Percentiles rank a stretch among this genome's conserved stretches.
phyloP scores from a whole-genome alignment of 192 early-diverging fungal species.

The Gamsiella multidivaricata region DNA sequence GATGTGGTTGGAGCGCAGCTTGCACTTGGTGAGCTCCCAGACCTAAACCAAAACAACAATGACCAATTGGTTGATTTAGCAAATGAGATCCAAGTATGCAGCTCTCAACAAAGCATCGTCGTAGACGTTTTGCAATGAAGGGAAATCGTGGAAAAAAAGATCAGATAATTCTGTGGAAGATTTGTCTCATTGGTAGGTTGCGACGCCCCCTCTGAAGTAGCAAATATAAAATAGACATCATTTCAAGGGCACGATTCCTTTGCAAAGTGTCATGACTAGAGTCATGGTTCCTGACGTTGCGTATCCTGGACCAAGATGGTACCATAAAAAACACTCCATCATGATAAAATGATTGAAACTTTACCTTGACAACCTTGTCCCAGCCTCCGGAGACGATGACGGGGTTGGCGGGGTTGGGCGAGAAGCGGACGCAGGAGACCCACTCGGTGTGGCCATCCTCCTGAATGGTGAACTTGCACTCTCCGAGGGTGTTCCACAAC shows the following conservation, averaged over 20 bases:
- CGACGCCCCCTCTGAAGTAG: conserved; percentile 75
- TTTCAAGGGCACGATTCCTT: too few relatives aligned
- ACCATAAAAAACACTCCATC: too few relatives aligned
- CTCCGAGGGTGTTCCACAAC: conserved; percentile 99
- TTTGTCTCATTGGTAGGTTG: conserved; percentile 72
- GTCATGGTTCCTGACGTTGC: conserved; percentile 1
- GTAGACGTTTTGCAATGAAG: too few relatives aligned
- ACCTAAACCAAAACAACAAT: conserved; percentile 82
- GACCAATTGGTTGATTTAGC: too few relatives aligned
- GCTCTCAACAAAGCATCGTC: not conserved
- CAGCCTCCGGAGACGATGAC: conserved; percentile 98
- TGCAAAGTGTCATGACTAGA: too few relatives aligned
- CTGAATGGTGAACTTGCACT: conserved; percentile 99
- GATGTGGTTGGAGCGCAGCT: conserved; percentile 99
- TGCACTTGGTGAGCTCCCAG: conserved; percentile 99
- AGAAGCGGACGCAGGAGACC: conserved; percentile 99
- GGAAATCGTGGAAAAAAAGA: not conserved
- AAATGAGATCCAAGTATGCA: too few relatives aligned
- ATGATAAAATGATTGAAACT: too few relatives aligned
- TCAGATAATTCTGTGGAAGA: conserved; percentile 59
- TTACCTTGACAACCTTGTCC: conserved; percentile 99
- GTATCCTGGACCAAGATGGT: too few relatives aligned
- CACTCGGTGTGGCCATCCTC: conserved; percentile 98
- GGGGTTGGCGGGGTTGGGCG: conserved; percentile 98
- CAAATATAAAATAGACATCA: conserved; percentile 73